phyloP scores from a whole-genome alignment of 2,329 filamentous ascomycete species.

The Parascedosporium putredinis region DNA sequence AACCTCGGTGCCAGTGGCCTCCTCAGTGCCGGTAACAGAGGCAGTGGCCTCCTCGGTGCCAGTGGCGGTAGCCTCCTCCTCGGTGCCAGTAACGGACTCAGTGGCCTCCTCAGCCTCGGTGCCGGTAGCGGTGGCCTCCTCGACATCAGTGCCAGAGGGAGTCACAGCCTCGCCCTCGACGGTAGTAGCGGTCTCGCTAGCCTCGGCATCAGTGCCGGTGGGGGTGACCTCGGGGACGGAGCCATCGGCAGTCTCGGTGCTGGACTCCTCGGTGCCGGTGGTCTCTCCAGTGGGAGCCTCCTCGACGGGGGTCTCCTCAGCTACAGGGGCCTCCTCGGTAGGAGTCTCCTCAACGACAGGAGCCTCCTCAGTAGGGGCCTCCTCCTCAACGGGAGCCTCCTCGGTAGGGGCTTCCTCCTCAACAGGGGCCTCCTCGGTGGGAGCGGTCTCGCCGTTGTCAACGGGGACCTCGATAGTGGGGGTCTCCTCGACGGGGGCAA shows the following conservation, averaged over 20 bases:
- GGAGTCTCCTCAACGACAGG: not conserved
- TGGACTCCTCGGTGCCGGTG: slow-evolving; percentile 1
- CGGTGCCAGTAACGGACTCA: slow-evolving; percentile 4
- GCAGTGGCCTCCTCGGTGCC: slow-evolving; percentile 14
- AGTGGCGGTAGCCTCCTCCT: slow-evolving; percentile 11
- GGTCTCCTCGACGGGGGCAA: not conserved
- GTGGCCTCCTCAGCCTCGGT: not conserved
- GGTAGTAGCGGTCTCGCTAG: not conserved
- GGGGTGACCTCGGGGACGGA: slow-evolving; percentile 3
- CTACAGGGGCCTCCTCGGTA: not conserved
- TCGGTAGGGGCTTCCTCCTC: no score
- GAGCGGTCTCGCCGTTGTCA: not conserved
- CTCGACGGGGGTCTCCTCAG: not conserved
- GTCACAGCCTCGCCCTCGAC: not conserved
- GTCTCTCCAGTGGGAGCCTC: not conserved
- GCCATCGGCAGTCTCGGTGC: slow-evolving; percentile 1
- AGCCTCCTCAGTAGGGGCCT: not conserved
- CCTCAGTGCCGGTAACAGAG: slow-evolving; percentile 5
- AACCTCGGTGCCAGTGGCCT: slow-evolving; percentile 13
- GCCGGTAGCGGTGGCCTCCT: slow-evolving; percentile 4
- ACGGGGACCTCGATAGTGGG: not conserved
- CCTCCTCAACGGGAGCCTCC: not conserved
- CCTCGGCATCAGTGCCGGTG: slow-evolving; percentile 2
- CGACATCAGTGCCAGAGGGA: slow-evolving; percentile 1
- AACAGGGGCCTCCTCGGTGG: not conserved